A percentile compares a stretch with the other conserved stretches of the same genome.
phyloP scores from a whole-genome alignment of 148 eudicot genomes.

The Gaultheria prostrata region DNA sequence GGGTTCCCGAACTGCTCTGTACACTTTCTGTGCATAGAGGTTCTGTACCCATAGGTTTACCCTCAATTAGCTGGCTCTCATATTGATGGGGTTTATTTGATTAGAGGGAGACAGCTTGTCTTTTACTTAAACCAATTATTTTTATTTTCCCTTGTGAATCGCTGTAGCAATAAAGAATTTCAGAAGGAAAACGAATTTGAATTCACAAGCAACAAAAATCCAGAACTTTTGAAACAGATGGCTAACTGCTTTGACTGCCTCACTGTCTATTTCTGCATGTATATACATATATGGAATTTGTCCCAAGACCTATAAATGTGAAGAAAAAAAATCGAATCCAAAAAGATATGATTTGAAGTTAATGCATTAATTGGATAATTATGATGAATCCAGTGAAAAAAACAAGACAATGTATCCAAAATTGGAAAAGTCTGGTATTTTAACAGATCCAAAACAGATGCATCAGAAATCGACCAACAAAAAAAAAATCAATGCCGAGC shows the following conservation, averaged over 20 bases:
- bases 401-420: no score
- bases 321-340: neutral
- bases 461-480: no score
- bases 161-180: neutral
- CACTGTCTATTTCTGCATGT: neutral
- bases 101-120: neutral
- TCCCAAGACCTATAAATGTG: neutral
- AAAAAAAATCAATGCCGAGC: no score
- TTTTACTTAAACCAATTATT: neutral
- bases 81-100: neutral
- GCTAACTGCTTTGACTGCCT: neutral
- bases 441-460: no score
- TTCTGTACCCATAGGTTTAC: no score
- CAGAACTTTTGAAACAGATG: neutral
- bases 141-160: neutral
- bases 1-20: no score
- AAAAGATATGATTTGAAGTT: neutral
- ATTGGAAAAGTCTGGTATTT: no score
- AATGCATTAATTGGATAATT: neutral
- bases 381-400: constrained; percentile 7
- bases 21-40: no score
- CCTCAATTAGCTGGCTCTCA: neutral
- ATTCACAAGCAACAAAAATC: neutral
- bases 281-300: neutral
- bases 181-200: neutral